phyloP scores from a whole-genome alignment of 2,329 filamentous ascomycete species.

The Aspergillus unguis region DNA sequence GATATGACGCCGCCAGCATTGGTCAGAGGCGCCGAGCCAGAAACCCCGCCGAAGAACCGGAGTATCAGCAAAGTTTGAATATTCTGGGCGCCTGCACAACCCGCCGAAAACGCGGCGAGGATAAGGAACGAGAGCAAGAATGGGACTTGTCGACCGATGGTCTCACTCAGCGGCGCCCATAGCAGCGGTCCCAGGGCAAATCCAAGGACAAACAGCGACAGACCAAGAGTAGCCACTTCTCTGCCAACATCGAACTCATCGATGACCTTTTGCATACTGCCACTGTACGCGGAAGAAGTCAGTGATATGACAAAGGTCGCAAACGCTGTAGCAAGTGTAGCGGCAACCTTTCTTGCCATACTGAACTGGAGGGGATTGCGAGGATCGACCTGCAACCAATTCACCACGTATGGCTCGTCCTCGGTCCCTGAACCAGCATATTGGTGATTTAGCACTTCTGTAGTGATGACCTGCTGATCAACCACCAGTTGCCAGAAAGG shows the following conservation, averaged over 20 bases:
- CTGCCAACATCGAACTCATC: conserved; percentile 32
- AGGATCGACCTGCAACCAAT: conserved; percentile 29
- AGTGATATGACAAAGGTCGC: conserved; percentile 43
- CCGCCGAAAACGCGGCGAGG: neutral
- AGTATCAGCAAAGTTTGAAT: neutral
- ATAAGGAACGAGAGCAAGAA: conserved; percentile 29
- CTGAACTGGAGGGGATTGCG: conserved; percentile 30
- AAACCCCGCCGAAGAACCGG: neutral
- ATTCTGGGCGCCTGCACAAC: neutral
- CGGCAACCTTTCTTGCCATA: too few relatives aligned
- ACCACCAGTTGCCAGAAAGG: neutral
- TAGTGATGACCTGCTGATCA: neutral
- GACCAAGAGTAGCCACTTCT: conserved; percentile 41
- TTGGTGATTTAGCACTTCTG: neutral
- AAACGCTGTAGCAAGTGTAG: conserved; percentile 19
- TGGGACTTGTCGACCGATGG: conserved; percentile 37
- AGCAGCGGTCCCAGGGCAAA: conserved; percentile 35
- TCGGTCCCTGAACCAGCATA: conserved; percentile 33
- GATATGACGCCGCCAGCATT: conserved; percentile 3
- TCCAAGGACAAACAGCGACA: conserved; percentile 46
- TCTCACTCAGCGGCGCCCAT: neutral
- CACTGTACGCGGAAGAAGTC: conserved; percentile 42
- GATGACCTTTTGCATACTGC: conserved; percentile 35
- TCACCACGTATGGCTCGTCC: conserved; percentile 32
- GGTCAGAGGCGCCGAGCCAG: neutral